Conservation (phyloP, 176 grass and related monocot genomes). For the Canna indica region DNA sequence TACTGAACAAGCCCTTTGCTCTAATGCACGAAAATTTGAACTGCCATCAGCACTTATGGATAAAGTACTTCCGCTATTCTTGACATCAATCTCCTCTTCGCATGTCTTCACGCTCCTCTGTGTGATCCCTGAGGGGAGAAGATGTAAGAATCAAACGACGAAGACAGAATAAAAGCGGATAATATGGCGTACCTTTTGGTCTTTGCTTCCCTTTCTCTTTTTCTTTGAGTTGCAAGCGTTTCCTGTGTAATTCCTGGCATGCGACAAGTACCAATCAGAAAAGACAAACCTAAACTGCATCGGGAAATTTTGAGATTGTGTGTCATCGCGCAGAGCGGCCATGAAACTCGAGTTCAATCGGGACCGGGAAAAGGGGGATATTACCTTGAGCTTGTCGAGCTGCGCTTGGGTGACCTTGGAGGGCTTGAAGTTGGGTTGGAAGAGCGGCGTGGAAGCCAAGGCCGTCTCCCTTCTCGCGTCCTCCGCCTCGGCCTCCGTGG, state of each 20-base stretch:
- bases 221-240: conserved; percentile 46
- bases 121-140: conserved; percentile 25
- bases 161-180: neutral
- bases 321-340: too few relatives aligned
- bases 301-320: neutral
- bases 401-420: conserved; percentile 47
- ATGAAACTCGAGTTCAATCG: conserved; percentile 1
- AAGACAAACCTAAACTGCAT: conserved; percentile 9
- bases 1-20: conserved; percentile 5
- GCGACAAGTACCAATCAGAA: conserved; percentile 9
- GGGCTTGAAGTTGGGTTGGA: conserved; percentile 52
- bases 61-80: neutral
- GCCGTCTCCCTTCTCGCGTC: conserved; percentile 41
- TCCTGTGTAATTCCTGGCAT: conserved; percentile 62
- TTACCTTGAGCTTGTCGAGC: conserved; percentile 68
- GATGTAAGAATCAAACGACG: conserved; percentile 7
- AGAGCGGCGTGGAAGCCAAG: conserved; percentile 36
- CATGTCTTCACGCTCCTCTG: neutral
- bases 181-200: conserved; percentile 30
- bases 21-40: neutral
- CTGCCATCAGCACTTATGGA: neutral
- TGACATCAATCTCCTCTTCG: neutral
- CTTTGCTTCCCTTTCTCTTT: conserved; percentile 30
- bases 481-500: conserved; percentile 10
- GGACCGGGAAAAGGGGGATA: neutral